Evolutionary conservation across 2,329 filamentous ascomycete genomes (phyloP).

Genomic region (Fusarium sp.): DNA sequence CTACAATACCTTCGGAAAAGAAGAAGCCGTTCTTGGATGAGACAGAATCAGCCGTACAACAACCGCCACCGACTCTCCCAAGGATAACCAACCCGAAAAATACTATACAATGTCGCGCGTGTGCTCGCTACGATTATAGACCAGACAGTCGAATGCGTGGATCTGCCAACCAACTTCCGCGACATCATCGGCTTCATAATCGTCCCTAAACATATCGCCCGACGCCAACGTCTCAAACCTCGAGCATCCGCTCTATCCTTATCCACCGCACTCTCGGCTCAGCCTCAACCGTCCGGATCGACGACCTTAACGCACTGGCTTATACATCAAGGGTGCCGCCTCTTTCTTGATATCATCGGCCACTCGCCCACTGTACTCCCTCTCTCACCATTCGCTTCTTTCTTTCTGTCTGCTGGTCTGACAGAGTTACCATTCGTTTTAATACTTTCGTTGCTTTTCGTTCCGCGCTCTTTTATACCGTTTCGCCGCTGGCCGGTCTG

Average conservation of each 20-base stretch:
- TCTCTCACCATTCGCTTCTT: conserved; percentile 24
- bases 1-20: conserved; percentile 30
- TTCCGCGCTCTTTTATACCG: conserved; percentile 14
- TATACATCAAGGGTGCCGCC: conserved; percentile 26
- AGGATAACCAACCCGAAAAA: conserved; percentile 10
- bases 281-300: conserved; percentile 28
- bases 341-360: conserved; percentile 27
- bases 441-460: conserved; percentile 17
- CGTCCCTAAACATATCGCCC: conserved; percentile 27
- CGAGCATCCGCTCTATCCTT: conserved; percentile 19
- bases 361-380: conserved; percentile 19
- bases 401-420: conserved; percentile 40
- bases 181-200: conserved; percentile 48
- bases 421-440: conserved; percentile 28
- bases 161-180: conserved; percentile 52
- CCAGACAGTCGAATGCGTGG: conserved; percentile 37
- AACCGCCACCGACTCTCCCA: conserved; percentile 15
- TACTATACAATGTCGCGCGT: conserved; percentile 60
- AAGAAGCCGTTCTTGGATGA: conserved; percentile 40
- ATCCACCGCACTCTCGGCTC: conserved; percentile 28
- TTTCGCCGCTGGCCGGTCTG: conserved; percentile 38
- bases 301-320: conserved; percentile 23
- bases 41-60: conserved; percentile 40
- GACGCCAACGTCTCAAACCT: conserved; percentile 35
- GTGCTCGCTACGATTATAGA: conserved; percentile 57